Percentiles rank a stretch among this genome's conserved stretches.
Conservation (phyloP, 345 rosid species). For the Linum usitatissimum region DNA sequence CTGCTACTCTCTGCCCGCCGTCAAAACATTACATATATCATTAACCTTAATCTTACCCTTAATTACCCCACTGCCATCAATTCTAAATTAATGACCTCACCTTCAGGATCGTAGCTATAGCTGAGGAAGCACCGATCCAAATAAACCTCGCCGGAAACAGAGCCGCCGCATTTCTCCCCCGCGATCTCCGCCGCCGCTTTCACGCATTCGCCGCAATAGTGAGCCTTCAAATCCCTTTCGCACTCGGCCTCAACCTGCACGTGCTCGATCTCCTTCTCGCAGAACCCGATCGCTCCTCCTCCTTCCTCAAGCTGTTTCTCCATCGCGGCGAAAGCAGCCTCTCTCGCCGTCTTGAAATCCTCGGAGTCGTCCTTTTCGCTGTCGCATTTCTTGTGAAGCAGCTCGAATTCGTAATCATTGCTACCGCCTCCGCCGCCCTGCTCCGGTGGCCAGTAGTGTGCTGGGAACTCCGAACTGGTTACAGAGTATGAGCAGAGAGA, state of each 20-base stretch:
- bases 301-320: constrained; percentile 30
- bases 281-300: constrained; percentile 24
- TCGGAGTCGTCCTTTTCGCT: constrained; percentile 20
- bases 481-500: constrained; percentile 6
- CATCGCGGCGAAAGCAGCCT: constrained; percentile 36
- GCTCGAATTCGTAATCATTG: constrained; percentile 21
- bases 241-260: constrained; percentile 53
- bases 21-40: neutral
- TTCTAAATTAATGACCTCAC: neutral
- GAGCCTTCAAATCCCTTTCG: constrained; percentile 39
- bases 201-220: constrained; percentile 65
- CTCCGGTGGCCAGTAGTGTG: neutral
- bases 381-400: constrained; percentile 42
- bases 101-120: constrained; percentile 32
- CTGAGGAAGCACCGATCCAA: constrained; percentile 43
- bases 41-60: neutral
- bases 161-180: constrained; percentile 34
- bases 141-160: constrained; percentile 46
- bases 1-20: neutral
- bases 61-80: neutral
- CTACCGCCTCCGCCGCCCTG: neutral
- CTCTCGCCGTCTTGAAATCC: constrained; percentile 38
- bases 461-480: constrained; percentile 24
- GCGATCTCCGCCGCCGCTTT: constrained; percentile 33
- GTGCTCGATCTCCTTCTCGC: constrained; percentile 23